Evolutionary conservation across 495 filamentous ascomycete genomes (phyloP), one percentile per base, ranked within the genome.

Genomic region (Parachaetomium inaequale): DNA sequence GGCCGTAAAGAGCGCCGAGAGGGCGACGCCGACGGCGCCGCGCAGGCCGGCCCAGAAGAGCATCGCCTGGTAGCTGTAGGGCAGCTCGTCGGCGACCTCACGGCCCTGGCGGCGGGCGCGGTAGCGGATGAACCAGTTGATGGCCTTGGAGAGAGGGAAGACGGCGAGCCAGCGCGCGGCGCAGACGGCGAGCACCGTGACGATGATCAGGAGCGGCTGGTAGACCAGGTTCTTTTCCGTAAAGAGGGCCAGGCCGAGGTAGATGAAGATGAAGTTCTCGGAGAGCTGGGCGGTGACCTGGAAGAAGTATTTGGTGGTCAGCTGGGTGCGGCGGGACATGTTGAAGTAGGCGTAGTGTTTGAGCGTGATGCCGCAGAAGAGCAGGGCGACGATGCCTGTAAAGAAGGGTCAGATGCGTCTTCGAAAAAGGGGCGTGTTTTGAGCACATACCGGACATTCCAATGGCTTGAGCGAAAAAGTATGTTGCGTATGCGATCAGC

Each of bases 331-430:
- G 46, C 94, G 88, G 31, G 94, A 98, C 94, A 98, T 98, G 78
- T 98, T 98, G 79, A 96, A 97, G 79, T 98, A 98, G 45, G 94
- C 94, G 69, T 98, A 98, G 73, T 98, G 94, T 73, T 98, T 98
- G 36, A 98, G 81, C 8, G 94, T 96, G 62, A 98, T 98, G 32
- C 94, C 94, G 74, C 95, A 98, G 78, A 98, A 98, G 12, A 98
- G 79, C 59, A 98, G 82, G 19, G 94, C 94, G 57, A 98, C 94
- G 67, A 98, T 98, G 60, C 94, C 93, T 98, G 66, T 50, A 19
- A n/a, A 57, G 26, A n/a, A 57, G 26, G 7, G 53, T 68, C 19
- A 68, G 58, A 25, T 70, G 66, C 21, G 55, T 14, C 1, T 46
- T 10, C n/a, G n/a, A 5, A 19, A 4, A 53, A 14, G 11, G 14